Evolutionary conservation across 2,329 filamentous ascomycete genomes (phyloP).

Genomic region (Cytospora leucostoma): DNA sequence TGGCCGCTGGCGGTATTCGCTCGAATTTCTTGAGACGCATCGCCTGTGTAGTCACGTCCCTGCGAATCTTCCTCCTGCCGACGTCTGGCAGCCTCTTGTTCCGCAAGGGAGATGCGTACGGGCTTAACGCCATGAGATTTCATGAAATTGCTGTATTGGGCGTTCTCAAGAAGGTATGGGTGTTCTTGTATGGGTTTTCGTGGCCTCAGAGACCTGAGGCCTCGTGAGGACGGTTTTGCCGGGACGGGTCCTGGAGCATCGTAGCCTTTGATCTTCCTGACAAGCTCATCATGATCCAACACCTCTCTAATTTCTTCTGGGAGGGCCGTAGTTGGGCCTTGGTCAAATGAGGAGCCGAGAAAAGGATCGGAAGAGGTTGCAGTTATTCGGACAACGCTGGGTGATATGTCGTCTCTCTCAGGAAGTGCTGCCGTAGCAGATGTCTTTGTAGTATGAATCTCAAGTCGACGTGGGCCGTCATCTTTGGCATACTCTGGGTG

Average conservation of each 20-base stretch:
- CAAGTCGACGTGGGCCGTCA: neutral
- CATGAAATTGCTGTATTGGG: slow-evolving; percentile 54
- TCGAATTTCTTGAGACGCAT: slow-evolving; percentile 40
- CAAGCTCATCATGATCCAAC: neutral
- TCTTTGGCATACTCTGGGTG: neutral
- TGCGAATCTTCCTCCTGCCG: slow-evolving; percentile 42
- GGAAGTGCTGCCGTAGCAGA: neutral
- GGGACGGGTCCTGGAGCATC: slow-evolving; percentile 8
- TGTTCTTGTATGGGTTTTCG: slow-evolving; percentile 64
- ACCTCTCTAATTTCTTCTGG: neutral
- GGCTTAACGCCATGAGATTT: slow-evolving; percentile 58
- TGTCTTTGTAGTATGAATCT: neutral
- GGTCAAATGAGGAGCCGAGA: slow-evolving; percentile 6
- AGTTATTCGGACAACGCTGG: slow-evolving; percentile 33
- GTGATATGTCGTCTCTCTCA: slow-evolving; percentile 33
- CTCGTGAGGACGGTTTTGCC: slow-evolving; percentile 19
- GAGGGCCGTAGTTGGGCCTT: too few relatives aligned
- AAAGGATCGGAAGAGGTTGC: slow-evolving; percentile 24
- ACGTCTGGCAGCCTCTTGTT: slow-evolving; percentile 34
- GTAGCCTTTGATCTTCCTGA: neutral
- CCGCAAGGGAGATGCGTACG: slow-evolving; percentile 43
- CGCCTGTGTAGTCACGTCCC: slow-evolving; percentile 51
- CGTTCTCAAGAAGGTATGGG: slow-evolving; percentile 59
- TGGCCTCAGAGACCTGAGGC: slow-evolving; percentile 52
- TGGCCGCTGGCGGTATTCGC: slow-evolving; percentile 41